Base-by-base conservation (phyloP, 768 basidiomycete genomes). In the Suillus spraguei region DNA sequence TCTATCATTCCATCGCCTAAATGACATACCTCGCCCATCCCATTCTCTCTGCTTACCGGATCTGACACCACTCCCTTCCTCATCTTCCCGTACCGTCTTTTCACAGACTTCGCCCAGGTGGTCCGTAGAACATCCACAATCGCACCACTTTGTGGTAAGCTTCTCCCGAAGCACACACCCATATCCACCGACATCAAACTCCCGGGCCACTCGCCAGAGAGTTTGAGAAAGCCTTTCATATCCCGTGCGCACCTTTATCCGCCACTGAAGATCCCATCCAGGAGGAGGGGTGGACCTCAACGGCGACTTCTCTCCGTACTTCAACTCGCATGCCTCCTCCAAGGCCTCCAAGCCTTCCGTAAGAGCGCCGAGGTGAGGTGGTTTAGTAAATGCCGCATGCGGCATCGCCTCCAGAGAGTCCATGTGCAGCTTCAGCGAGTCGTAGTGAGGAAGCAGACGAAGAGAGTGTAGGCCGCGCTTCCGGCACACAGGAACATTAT, bases 91-190 rank as follows among this genome's bases (percentile, higher is more conserved):
- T 38, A 90, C 89, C 9, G 88, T 88, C 62, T 81, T 81, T 76
- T 91, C 90, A 65, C 90, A 91, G 17, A 91, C 90, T 71, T 91
- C 89, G 1, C 88, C 87, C 14, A 91, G 77, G 69, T 91, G 89
- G 71, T 90, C 90, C 33, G 90, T 90, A 55, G 89, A 90, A 70
- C 90, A 91, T 1, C 90, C 90, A 74, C 90, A 91, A 63, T 90
- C 89, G 70, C 90, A 91, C 90, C 90, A 91, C 67, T 90, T 91
- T 5, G 80, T 82, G 14, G 86, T 87, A 60, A 91, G 73, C 74
- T 91, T 91, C 66, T 91, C 90, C 35, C 88, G 78, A 38, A 91
- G 76, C 16, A 90, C 84, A 41, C 80, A 77, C 0, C 90, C 90
- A 66, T 90, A 91, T 13, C 90, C 90, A 35, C 86, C 81, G 3